Base-by-base conservation (phyloP, 2,329 filamentous ascomycete species). In the Chaetomiaceae sp. region DNA sequence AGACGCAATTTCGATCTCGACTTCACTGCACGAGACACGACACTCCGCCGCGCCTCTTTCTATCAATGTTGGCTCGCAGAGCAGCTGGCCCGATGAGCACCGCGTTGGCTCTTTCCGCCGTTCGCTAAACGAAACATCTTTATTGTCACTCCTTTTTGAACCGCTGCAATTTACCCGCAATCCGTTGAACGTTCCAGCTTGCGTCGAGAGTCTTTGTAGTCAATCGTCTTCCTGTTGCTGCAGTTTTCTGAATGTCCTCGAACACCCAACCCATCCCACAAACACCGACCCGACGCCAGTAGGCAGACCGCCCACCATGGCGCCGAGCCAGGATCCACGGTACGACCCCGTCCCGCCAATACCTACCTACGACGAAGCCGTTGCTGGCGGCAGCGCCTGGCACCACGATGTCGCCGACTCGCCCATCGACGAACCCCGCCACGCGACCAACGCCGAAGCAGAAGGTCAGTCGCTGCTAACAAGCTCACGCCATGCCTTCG, bases 301-400 rank as follows among this genome's bases (percentile, higher is more conserved):
- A n/a, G n/a, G n/a, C 23, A 34, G 5, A 3, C 29, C 37, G 21
- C 21, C 44, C 33, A 52, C 21, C 38, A 57, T 57, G 55, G 43
- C 51, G 21, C 48, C 47, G 1, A 41, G 25, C 9, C 32, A 43
- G 25, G 82, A 82, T 61, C 71, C 74, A 52, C 74, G 74, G 55
- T 83, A 84, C 69, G 78, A 81, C 64, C 72, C 77, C 58, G 76
- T 86, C 41, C 86, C 89, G 48, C 87, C 87, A 29, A 92, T 94
- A 66, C 89, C 89, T 27, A 84, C 84, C 40, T 94, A 94, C 70
- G 89, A 92, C 69, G 89, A 95, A 73, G 89, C 89, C 58, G 79
- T 81, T 55, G 82, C 82, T 16, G 82, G 80, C 32, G 58, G 58
- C 67, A 76, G 80, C 64, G 50, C 53, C 43, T 56, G 54, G 55